These are phyloP conservation scores for Pichia ethanolica DNA, from an alignment of 805 yeast species.

Conservation along the genomic window DNA sequence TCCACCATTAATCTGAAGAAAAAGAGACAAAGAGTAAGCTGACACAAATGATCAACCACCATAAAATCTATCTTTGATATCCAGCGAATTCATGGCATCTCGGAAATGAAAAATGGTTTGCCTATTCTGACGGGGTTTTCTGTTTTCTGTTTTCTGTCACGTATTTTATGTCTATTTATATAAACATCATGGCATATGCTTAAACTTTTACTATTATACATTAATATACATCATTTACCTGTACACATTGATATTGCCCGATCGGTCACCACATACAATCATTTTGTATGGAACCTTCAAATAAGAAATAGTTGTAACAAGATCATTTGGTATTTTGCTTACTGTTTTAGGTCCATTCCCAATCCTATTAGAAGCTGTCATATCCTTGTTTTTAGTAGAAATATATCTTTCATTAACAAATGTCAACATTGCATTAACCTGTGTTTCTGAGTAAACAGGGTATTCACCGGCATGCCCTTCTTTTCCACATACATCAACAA, in stretches of 20 bases:
- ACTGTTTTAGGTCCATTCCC: constrained; percentile 12
- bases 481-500: constrained; percentile 16
- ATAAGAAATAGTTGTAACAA: constrained; percentile 3
- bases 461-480: constrained; percentile 5
- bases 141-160: no score
- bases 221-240: constrained; percentile 21
- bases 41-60: no score
- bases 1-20: no score
- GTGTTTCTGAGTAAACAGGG: constrained; percentile 25
- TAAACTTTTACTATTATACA: background rate
- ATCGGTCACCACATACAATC: constrained; percentile 59
- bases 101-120: no score
- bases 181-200: no score
- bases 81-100: background rate
- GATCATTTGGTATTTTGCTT: constrained; percentile 6
- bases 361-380: background rate
- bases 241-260: constrained; percentile 59
- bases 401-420: constrained; percentile 34
- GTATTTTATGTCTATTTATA: no score
- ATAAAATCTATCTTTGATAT: no score
- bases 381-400: constrained; percentile 3
- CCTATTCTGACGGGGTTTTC: no score
- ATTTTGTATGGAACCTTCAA: constrained; percentile 31
- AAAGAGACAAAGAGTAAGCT: no score
- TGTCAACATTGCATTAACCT: constrained; percentile 32